Conservation (phyloP, 2,329 filamentous ascomycete genomes). For the Fusarium napiforme region DNA sequence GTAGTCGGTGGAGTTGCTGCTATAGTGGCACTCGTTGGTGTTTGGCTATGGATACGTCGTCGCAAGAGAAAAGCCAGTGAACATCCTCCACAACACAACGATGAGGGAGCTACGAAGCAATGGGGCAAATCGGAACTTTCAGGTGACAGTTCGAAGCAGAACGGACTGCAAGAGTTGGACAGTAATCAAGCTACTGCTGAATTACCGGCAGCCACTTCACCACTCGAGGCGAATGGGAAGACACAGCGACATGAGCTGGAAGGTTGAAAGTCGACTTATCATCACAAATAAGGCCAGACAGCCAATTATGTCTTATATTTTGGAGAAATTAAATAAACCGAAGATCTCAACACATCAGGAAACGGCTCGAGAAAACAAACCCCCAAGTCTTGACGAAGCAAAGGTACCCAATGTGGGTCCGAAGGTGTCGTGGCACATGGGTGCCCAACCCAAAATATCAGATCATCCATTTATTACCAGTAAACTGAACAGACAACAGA, state of each 20-base stretch:
- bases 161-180: not conserved
- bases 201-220: rapidly evolving
- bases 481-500: too few relatives aligned
- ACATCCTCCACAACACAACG: rapidly evolving
- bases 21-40: not conserved
- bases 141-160: rapidly evolving
- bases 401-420: too few relatives aligned
- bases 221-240: rapidly evolving
- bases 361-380: too few relatives aligned
- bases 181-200: rapidly evolving
- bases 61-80: not conserved
- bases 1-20: not conserved
- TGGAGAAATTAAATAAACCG: not conserved
- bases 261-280: not conserved
- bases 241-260: not conserved
- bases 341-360: too few relatives aligned
- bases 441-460: too few relatives aligned
- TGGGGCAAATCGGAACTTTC: not conserved
- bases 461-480: too few relatives aligned
- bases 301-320: too few relatives aligned
- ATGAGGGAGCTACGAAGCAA: rapidly evolving
- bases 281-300: too few relatives aligned
- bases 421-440: too few relatives aligned
- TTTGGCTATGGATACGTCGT: not conserved
- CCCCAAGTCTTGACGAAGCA: too few relatives aligned